phyloP scores from a whole-genome alignment of 2,329 filamentous ascomycete genomes.

The Neobulgaria alba region DNA sequence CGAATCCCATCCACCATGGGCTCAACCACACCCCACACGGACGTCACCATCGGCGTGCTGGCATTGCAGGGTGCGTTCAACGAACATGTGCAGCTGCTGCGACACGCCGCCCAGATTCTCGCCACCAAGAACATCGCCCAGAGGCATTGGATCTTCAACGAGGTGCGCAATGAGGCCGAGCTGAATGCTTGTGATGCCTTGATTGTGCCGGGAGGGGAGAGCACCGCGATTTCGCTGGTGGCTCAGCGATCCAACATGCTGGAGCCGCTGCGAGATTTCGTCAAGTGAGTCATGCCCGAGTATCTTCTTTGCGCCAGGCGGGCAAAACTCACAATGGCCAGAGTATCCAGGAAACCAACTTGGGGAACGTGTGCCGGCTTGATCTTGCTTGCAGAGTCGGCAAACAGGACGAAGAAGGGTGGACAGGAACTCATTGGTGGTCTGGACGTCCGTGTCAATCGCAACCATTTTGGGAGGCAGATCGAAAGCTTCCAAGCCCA shows the following conservation, averaged over 20 bases:
- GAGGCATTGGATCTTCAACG: constrained; percentile 45
- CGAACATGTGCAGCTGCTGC: constrained; percentile 75
- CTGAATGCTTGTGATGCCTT: constrained; percentile 70
- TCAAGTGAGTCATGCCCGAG: constrained; percentile 56
- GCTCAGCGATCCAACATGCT: constrained; percentile 73
- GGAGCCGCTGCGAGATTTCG: constrained; percentile 78
- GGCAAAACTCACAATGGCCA: no score
- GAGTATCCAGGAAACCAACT: constrained; percentile 67
- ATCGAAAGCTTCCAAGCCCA: constrained; percentile 81
- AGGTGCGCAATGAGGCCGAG: constrained; percentile 70
- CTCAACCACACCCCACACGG: constrained; percentile 18
- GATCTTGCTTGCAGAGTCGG: constrained; percentile 81
- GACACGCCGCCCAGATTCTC: constrained; percentile 52
- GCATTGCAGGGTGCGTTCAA: constrained; percentile 88
- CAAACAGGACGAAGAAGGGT: constrained; percentile 80
- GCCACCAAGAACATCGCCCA: constrained; percentile 12
- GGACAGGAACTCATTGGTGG: constrained; percentile 92
- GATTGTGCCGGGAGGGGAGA: constrained; percentile 89
- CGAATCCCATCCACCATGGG: no score
- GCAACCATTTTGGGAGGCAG: constrained; percentile 93
- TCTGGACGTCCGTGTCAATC: constrained; percentile 78
- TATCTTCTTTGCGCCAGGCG: neutral
- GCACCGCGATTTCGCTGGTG: constrained; percentile 84
- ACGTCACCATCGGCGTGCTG: constrained; percentile 50
- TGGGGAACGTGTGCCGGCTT: constrained; percentile 97